Evolutionary conservation across 139 green algal species (phyloP).

Genomic region (Dunaliella primolecta): DNA sequence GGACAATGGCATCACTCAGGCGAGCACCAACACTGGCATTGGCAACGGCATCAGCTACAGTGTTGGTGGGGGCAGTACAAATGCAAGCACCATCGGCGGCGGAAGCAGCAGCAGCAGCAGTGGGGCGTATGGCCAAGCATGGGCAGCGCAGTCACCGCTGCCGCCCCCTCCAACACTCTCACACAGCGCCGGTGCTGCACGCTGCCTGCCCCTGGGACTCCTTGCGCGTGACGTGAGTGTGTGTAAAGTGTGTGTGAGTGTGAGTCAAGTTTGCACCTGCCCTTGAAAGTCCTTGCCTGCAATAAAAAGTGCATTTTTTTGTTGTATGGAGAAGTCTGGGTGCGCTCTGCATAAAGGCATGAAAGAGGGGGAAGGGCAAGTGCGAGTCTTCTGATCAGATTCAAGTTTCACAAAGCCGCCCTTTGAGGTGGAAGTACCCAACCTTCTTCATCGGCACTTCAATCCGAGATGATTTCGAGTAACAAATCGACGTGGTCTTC

Average conservation of each 20-base stretch:
- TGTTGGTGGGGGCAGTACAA: not conserved
- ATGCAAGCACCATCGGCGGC: not conserved
- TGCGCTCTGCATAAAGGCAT: too few species aligned
- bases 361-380: too few species aligned
- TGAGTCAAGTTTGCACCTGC: not conserved
- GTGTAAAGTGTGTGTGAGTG: not conserved
- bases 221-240: not conserved
- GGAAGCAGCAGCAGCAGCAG: conserved; percentile 11
- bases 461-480: too few species aligned
- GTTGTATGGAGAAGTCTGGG: too few species aligned
- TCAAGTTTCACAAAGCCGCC: too few species aligned
- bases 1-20: not conserved
- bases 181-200: not conserved
- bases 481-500: too few species aligned
- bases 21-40: not conserved
- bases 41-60: not conserved
- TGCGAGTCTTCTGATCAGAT: too few species aligned
- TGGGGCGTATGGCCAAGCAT: not conserved
- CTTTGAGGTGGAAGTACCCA: too few species aligned
- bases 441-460: too few species aligned
- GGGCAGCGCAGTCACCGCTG: not conserved
- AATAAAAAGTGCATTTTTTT: too few species aligned
- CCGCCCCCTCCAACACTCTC: not conserved
- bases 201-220: not conserved
- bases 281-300: too few species aligned